Conservation (phyloP, 2,329 filamentous ascomycete genomes). For the Fusarium sp. region DNA sequence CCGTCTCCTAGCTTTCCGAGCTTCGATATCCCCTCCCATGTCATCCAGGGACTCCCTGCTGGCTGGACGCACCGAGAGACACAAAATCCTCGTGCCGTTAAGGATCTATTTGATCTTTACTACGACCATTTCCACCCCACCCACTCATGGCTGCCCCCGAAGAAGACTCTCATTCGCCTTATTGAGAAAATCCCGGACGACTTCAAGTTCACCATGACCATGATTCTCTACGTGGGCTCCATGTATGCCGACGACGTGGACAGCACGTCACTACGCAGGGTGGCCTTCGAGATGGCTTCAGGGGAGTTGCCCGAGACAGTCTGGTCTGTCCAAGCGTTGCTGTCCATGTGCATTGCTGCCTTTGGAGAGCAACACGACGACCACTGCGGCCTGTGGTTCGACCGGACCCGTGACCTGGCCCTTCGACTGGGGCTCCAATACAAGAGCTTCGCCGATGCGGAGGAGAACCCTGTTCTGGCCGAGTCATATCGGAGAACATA, state of each 20-base stretch:
- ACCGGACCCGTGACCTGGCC: slow-evolving; percentile 27
- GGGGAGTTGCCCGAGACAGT: slow-evolving; percentile 15
- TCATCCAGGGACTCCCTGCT: slow-evolving; percentile 6
- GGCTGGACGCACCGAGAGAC: slow-evolving; percentile 16
- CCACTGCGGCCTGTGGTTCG: slow-evolving; percentile 11
- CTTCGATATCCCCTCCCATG: not conserved
- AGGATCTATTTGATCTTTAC: slow-evolving; percentile 33
- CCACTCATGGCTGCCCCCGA: slow-evolving; percentile 39
- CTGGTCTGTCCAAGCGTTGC: slow-evolving; percentile 40
- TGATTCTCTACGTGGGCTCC: slow-evolving; percentile 38
- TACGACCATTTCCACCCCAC: slow-evolving; percentile 39
- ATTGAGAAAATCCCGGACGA: slow-evolving; percentile 4
- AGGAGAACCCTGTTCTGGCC: slow-evolving; percentile 24
- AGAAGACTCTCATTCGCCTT: slow-evolving; percentile 13
- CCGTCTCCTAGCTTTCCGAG: slow-evolving; percentile 20
- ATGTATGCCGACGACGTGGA: slow-evolving; percentile 23
- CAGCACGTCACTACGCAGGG: slow-evolving; percentile 17
- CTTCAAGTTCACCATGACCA: slow-evolving; percentile 15
- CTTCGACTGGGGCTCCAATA: slow-evolving; percentile 31
- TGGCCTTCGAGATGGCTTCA: slow-evolving; percentile 28
- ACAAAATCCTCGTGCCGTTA: not conserved
- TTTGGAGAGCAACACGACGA: slow-evolving; percentile 18
- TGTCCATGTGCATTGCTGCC: slow-evolving; percentile 33
- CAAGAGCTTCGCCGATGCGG: slow-evolving; percentile 30
- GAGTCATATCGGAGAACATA: slow-evolving; percentile 41